Conservation (phyloP, 1,284 basidiomycete genomes). For the Malassezia arunalokei region DNA sequence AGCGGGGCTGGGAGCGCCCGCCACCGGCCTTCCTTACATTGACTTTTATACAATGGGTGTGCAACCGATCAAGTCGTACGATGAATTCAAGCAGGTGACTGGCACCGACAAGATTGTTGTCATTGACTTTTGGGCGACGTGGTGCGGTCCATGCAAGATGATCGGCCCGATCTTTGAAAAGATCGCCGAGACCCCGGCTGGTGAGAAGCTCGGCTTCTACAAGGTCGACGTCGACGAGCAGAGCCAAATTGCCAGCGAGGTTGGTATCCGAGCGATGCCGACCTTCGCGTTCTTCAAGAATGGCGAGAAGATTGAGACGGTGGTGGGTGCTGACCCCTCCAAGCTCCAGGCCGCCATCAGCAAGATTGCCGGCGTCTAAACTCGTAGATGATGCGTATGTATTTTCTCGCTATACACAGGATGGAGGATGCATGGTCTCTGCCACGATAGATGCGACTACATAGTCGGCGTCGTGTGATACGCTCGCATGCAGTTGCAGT, state of each 20-base stretch:
- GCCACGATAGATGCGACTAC: slow-evolving; percentile 63
- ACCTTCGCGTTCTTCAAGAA: slow-evolving; percentile 64
- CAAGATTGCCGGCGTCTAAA: slow-evolving; percentile 10
- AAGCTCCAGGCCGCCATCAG: slow-evolving; percentile 46
- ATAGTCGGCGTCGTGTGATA: slow-evolving; percentile 76
- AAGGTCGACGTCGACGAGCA: slow-evolving; percentile 54
- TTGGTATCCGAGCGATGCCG: slow-evolving; percentile 67
- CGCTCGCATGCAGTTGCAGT: slow-evolving; percentile 53
- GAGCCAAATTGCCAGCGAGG: slow-evolving; percentile 53
- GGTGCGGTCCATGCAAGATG: slow-evolving; percentile 55
- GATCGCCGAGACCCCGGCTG: slow-evolving; percentile 48
- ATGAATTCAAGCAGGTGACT: slow-evolving; percentile 52
- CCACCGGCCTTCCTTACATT: not conserved
- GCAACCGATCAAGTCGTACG: slow-evolving; percentile 51
- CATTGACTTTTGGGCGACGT: slow-evolving; percentile 45
- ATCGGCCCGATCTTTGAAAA: slow-evolving; percentile 70
- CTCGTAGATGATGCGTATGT: not conserved
- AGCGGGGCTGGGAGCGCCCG: not conserved
- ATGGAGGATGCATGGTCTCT: slow-evolving; percentile 44
- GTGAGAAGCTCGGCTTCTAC: slow-evolving; percentile 56
- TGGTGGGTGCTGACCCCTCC: slow-evolving; percentile 56
- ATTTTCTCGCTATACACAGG: not conserved
- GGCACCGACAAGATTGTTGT: slow-evolving; percentile 21
- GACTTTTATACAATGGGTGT: slow-evolving; percentile 43
- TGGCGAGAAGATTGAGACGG: slow-evolving; percentile 55